Base-by-base conservation (phyloP, 2,329 filamentous ascomycete genomes). In the Ophiocordyceps australis region DNA sequence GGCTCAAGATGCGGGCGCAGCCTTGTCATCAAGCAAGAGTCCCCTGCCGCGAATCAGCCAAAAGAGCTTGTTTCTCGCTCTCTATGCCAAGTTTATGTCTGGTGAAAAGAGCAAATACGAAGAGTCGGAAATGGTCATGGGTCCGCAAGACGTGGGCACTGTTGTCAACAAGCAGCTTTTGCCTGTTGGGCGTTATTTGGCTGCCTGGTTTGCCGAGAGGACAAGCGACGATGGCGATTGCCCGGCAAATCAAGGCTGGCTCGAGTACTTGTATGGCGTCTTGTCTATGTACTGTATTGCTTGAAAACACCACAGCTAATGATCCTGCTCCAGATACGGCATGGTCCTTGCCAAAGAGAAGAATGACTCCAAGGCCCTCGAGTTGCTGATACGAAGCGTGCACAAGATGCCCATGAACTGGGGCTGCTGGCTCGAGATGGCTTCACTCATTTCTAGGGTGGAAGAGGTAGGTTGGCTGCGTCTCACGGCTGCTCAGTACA, bases 81-180 rank as follows among this genome's bases (percentile, higher is more conserved):
- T 95, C 4, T 98, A 98, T 42, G 81, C 89, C 23, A 91, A 86
- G 43, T 83, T 85, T 44, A 68, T 95, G 35, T 78, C 85, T 0
- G 89, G 89, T 2, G 89, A 98, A 58, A 94, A 95, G 59, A 73
- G 81, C 35, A 93, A 86, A 50, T 81, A 93, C 40, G 89, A 98
- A 49, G 86, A 95, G 30, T 82, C 80, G 14, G 89, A 98, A 53
- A 94, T 94, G 78, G 80, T 98, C 26, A 71, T 95, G 52, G 89
- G 89, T 0, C 86, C 89, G 2, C 74, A 85, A 30, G 89, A 98
- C 49, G 73, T 82, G 10, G 83, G 85, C 2, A 74, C 74, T 17
- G 79, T 81, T 2, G 53, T 71, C 31, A 98, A 98, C 47, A 82
- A 83, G 46, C 82, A 95, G 46, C 55, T 98, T 17, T 61, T 77